Percentiles rank a stretch among this genome's conserved stretches.
Conservation (phyloP, 2,329 filamentous ascomycete species). For the Colletotrichum scovillei region DNA sequence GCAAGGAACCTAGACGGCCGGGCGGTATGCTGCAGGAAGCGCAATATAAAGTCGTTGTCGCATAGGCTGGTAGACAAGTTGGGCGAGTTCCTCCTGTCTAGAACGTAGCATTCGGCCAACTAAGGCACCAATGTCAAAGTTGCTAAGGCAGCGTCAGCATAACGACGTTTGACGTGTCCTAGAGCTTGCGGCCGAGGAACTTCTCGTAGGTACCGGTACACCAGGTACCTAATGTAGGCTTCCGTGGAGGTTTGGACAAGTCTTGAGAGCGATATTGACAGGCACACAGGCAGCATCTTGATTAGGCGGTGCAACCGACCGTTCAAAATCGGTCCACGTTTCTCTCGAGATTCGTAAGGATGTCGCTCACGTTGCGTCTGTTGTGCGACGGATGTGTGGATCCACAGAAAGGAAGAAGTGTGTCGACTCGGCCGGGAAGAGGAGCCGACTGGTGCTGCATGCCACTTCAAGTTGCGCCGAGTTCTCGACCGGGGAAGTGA, state of each 20-base stretch:
- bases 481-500: constrained; percentile 30
- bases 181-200: too few species aligned
- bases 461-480: constrained; percentile 23
- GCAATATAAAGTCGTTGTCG: not conserved
- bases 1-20: not conserved
- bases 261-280: not conserved
- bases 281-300: not conserved
- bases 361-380: not conserved
- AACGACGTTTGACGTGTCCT: not conserved
- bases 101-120: constrained; percentile 3
- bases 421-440: constrained; percentile 23
- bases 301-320: not conserved
- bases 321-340: not conserved
- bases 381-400: not conserved
- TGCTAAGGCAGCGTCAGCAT: not conserved
- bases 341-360: not conserved
- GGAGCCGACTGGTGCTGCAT: constrained; percentile 18
- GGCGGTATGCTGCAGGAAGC: not conserved
- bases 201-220: not conserved
- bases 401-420: not conserved
- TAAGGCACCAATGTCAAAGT: not conserved
- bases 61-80: not conserved
- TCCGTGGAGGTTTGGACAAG: not conserved
- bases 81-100: not conserved
- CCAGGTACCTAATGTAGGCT: not conserved